Conservation (phyloP, 139 green algal genomes). For the Chlamydomonas eustigma region DNA sequence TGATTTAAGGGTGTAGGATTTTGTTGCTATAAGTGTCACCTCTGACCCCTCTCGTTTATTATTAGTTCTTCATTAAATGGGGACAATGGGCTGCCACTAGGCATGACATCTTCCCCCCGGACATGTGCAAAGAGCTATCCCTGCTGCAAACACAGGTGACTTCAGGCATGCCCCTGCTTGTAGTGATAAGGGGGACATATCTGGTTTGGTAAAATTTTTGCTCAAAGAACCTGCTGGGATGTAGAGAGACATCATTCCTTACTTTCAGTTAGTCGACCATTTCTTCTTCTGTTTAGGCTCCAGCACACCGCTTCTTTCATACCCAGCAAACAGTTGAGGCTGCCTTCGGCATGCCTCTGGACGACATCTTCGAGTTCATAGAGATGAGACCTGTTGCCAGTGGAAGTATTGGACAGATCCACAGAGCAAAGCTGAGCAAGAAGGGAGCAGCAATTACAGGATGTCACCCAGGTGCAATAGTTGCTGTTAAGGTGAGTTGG, state of each 20-base stretch:
- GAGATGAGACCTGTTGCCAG: constrained; percentile 78
- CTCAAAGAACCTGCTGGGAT: too few relatives aligned
- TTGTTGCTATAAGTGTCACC: too few relatives aligned
- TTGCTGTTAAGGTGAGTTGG: constrained; percentile 85
- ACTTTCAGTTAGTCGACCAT: too few relatives aligned
- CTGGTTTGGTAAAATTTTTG: too few relatives aligned
- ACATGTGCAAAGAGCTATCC: constrained; percentile 79
- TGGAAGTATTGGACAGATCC: constrained; percentile 87
- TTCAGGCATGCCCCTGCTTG: too few relatives aligned
- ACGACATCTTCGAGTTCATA: constrained; percentile 85
- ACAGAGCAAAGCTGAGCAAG: constrained; percentile 65
- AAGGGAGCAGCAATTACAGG: constrained; percentile 52
- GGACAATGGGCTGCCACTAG: constrained; percentile 96
- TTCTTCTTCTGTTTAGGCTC: constrained; percentile 30
- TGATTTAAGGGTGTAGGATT: too few relatives aligned
- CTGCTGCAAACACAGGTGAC: constrained; percentile 64
- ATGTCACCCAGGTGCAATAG: constrained; percentile 50
- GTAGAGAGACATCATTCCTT: too few relatives aligned
- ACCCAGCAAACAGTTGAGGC: constrained; percentile 33
- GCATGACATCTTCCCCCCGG: constrained; percentile 89
- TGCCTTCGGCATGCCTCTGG: constrained; percentile 69
- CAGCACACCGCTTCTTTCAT: constrained; percentile 63
- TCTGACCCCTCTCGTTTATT: background rate
- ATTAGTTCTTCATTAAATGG: constrained; percentile 86
- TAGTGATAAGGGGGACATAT: too few relatives aligned